Evolutionary conservation across 2,329 filamentous ascomycete genomes (phyloP).

Genomic region (Ceratocystis cubensis): DNA sequence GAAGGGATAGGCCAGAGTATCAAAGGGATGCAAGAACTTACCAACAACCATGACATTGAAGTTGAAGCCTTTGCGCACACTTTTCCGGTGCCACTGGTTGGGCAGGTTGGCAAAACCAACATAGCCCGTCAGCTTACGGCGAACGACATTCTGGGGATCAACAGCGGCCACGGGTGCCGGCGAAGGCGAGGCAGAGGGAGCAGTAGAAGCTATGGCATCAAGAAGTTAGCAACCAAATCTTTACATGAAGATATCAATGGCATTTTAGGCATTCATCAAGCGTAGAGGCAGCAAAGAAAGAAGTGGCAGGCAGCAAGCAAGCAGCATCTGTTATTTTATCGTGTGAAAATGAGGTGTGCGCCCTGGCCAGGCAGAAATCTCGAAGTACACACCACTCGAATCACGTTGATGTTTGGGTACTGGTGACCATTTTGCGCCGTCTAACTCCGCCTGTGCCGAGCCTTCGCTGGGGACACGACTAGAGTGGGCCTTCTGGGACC

Average conservation of each 20-base stretch:
- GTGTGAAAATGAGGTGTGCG: slow-evolving; percentile 4
- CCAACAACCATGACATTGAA: slow-evolving; percentile 99
- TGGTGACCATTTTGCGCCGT: slow-evolving; percentile 12
- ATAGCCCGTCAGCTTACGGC: slow-evolving; percentile 94
- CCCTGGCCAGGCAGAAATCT: not conserved
- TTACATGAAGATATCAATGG: no score
- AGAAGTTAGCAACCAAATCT: slow-evolving; percentile 5
- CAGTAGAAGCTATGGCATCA: slow-evolving; percentile 2
- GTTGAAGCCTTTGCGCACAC: slow-evolving; percentile 99
- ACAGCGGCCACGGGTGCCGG: slow-evolving; percentile 32
- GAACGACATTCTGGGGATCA: slow-evolving; percentile 88
- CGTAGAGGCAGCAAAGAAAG: not conserved
- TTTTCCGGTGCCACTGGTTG: slow-evolving; percentile 99
- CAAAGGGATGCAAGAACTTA: slow-evolving; percentile 39
- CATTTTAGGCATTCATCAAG: not conserved
- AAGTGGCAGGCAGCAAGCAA: slow-evolving; percentile 2
- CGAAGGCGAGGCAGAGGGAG: slow-evolving; percentile 18
- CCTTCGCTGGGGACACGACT: slow-evolving; percentile 9
- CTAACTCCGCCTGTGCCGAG: not conserved
- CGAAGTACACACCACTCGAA: slow-evolving; percentile 7
- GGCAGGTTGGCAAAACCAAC: slow-evolving; percentile 97
- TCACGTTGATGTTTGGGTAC: slow-evolving; percentile 8
- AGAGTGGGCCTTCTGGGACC: not conserved
- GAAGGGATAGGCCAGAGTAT: slow-evolving; percentile 8
- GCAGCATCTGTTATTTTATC: slow-evolving; percentile 4